phyloP scores from a whole-genome alignment of 139 green algal species.

The Chlamydomonas schloesseri region DNA sequence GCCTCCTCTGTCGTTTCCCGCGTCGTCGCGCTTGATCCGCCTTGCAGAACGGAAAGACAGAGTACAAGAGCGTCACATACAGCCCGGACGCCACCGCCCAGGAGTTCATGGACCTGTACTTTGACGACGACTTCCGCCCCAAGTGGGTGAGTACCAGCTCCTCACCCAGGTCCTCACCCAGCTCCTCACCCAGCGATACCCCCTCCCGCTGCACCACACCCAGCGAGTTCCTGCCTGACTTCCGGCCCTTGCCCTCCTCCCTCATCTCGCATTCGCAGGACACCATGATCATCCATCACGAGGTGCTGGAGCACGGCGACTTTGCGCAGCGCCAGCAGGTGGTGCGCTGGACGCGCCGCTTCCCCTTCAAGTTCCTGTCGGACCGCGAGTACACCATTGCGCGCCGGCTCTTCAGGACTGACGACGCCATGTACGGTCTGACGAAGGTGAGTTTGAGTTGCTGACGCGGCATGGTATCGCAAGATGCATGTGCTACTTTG shows the following conservation, averaged over 20 bases:
- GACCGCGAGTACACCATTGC: slow-evolving; percentile 91
- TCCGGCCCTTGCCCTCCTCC: background rate
- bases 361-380: slow-evolving; percentile 91
- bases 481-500: too few species aligned
- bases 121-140: slow-evolving; percentile 81
- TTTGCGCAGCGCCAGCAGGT: slow-evolving; percentile 78
- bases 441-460: slow-evolving; percentile 74
- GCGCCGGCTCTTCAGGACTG: slow-evolving; percentile 66
- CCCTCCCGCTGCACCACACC: too few species aligned
- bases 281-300: slow-evolving; percentile 80
- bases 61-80: slow-evolving; percentile 91
- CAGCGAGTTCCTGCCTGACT: background rate
- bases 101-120: slow-evolving; percentile 92
- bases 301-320: slow-evolving; percentile 72
- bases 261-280: slow-evolving; percentile 61
- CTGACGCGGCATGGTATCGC: too few species aligned
- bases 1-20: too few species aligned
- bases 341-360: slow-evolving; percentile 89
- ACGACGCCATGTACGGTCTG: slow-evolving; percentile 77
- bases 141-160: slow-evolving; percentile 74
- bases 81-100: slow-evolving; percentile 76
- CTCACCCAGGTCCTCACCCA: too few species aligned
- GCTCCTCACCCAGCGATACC: too few species aligned
- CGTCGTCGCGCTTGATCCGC: background rate
- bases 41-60: slow-evolving; percentile 80